Base-by-base conservation (phyloP, 805 yeast genomes). In the Kodamaea nitidulidarum region DNA sequence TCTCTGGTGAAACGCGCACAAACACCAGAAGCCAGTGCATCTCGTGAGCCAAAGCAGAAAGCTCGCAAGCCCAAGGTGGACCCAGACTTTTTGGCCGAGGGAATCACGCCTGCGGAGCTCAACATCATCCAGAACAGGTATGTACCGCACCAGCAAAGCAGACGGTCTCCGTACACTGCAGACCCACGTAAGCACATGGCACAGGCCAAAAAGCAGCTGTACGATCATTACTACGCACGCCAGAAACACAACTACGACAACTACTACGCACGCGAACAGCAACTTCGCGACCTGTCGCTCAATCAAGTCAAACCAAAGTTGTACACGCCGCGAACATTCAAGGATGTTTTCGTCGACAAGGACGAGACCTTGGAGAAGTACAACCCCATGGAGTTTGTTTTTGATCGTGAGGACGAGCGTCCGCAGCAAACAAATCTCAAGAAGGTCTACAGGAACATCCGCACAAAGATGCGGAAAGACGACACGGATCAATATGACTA, bases 331-430 rank as follows among this genome's bases (percentile, higher is more conserved):
- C 61, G 60, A 38, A 67, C 71, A 1, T 65, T 67, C 44, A 43
- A 49, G 16, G 67, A 67, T 4, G 70, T 68, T 3, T 67, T 68
- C 41, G 45, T 46, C 10, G 60, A 61, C 29, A 50, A 51, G 16
- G 58, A 61, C 5, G 68, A 64, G 35, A 51, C 49, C 14, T 44
- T 46, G 25, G 58, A 51, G 26, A 52, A 50, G 30, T 60, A 61
- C 35, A 67, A 64, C 40, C 74, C 74, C 2, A 61, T 62, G 45
- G 71, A 66, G 39, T 48, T 54, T 28, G 73, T 69, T 4, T 69
- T 69, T 45, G 60, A 61, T 26, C 52, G 48, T 18, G 49, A 46
- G 15, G 54, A 52, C 10, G 49, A 55, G 32, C 52, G 47, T 15
- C 55, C 49, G 7, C 55, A 50, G 32, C 35, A 26, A 16, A 36